Conservation (phyloP, 257 asterid genomes). For the Capsicum pubescens region DNA sequence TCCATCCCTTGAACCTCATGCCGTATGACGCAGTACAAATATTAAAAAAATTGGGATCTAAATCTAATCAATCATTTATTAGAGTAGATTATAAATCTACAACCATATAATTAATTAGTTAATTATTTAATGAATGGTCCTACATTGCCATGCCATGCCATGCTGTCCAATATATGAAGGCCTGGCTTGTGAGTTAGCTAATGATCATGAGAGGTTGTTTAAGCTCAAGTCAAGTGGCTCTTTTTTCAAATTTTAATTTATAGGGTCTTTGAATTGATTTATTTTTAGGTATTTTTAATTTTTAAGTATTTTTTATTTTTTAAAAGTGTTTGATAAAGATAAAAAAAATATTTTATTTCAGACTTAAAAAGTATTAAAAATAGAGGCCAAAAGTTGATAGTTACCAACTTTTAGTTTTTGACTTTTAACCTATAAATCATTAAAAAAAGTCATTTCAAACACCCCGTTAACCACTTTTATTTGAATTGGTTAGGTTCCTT, state of each 20-base stretch:
- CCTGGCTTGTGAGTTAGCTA: slow-evolving; percentile 24
- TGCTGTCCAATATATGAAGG: neutral
- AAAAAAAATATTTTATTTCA: no score
- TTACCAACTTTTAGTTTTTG: no score
- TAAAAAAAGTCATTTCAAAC: no score
- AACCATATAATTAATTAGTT: neutral
- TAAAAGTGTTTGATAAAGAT: no score
- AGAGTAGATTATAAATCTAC: neutral
- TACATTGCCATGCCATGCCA: neutral
- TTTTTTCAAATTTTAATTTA: neutral
- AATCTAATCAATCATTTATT: neutral
- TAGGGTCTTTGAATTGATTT: no score
- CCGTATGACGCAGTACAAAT: neutral
- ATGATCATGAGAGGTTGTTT: slow-evolving; percentile 14
- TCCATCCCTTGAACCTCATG: neutral
- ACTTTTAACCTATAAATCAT: no score
- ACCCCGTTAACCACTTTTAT: neutral
- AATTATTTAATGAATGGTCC: neutral
- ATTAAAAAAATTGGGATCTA: neutral
- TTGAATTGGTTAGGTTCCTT: neutral
- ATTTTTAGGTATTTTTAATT: no score
- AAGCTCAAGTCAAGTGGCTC: neutral
- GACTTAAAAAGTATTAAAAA: no score
- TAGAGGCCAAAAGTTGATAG: no score
- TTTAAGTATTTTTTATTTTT: no score